These are phyloP conservation scores for Citrus sp. DNA, from an alignment of 345 rosid species.

Conservation along the genomic window DNA sequence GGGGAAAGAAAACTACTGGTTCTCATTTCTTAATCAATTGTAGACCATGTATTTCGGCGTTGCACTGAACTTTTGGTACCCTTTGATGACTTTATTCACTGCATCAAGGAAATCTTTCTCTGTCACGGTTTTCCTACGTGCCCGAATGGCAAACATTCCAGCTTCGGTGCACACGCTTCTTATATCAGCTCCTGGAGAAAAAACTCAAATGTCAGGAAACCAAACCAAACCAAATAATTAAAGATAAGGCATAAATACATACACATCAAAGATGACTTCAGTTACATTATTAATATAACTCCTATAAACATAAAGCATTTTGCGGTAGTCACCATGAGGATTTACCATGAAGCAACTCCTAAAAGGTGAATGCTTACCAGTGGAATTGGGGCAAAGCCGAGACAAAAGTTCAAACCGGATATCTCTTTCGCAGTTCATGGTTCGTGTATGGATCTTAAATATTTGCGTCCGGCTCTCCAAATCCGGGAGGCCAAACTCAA, in stretches of 20 bases:
- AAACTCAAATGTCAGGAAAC: background rate
- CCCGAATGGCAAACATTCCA: slow-evolving; percentile 90
- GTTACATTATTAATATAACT: background rate
- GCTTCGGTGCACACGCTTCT: slow-evolving; percentile 97
- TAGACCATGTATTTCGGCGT: slow-evolving; percentile 95
- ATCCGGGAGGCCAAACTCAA: slow-evolving; percentile 96
- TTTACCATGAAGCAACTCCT: background rate
- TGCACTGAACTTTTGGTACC: slow-evolving; percentile 93
- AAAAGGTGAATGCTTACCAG: slow-evolving; percentile 42
- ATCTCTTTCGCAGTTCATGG: slow-evolving; percentile 89
- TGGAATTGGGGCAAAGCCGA: slow-evolving; percentile 90
- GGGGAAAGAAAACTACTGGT: background rate
- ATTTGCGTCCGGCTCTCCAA: slow-evolving; percentile 88
- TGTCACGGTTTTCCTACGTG: slow-evolving; percentile 83
- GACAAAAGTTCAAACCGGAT: slow-evolving; percentile 86
- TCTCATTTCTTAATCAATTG: slow-evolving; percentile 32
- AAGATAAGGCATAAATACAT: background rate
- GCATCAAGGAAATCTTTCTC: slow-evolving; percentile 96
- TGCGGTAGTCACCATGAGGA: background rate
- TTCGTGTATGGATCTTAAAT: slow-evolving; percentile 88
- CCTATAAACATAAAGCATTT: background rate
- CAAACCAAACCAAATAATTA: background rate
- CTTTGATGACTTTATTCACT: slow-evolving; percentile 93
- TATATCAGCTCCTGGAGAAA: slow-evolving; percentile 76
- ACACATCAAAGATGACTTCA: background rate